Evolutionary conservation across 2,329 filamentous ascomycete genomes (phyloP), one percentile per base, ranked within the genome.

Genomic region (Pseudocercospora cruenta): DNA sequence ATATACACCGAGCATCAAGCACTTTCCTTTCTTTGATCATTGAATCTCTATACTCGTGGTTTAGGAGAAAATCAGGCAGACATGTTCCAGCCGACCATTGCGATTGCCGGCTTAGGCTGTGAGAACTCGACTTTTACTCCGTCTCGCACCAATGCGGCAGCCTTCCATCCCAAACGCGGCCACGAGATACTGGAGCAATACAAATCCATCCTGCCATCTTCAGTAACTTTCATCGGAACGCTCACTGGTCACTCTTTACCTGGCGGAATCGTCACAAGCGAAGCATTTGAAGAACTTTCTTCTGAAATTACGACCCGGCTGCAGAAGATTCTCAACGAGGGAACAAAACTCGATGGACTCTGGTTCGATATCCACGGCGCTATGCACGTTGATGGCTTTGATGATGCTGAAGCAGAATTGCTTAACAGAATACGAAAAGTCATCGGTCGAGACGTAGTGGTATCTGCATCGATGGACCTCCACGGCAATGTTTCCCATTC

Each of bases 291-390:
- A 61, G 49, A 60, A 33, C 47, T 71, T 0, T 49, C 68, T 2
- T 26, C 19, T 2, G 70, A 71, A 58, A 65, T 71, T 16, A 19
- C 65, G 2, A 16, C 54, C 12, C 51, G 68, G 12, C 31, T 71
- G 4, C 19, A 33, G 9, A 60, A 57, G 2, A 66, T 62, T 33
- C 33, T 47, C 3, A 22, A 62, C n/a, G 10, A 24, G 7, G 39
- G 16, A 12, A 4, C 58, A 28, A 10, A 57, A 21, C 45, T 69
- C 1, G 66, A 71, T 59, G 70, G 70, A 8, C 51, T 71, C 4
- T 71, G 68, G 68, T 70, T 60, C 26, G 67, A 70, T 22, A 70
- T 71, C 19, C 70, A 71, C 39, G 70, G 70, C 14, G 70, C 70
- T 4, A 71, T 71, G 70, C 65, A 65, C 57, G 68, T 71, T 21